Percentiles rank a stretch among this genome's conserved stretches.
Evolutionary conservation across 345 rosid species (phyloP).

Genomic region (Clarkia xantiana): DNA sequence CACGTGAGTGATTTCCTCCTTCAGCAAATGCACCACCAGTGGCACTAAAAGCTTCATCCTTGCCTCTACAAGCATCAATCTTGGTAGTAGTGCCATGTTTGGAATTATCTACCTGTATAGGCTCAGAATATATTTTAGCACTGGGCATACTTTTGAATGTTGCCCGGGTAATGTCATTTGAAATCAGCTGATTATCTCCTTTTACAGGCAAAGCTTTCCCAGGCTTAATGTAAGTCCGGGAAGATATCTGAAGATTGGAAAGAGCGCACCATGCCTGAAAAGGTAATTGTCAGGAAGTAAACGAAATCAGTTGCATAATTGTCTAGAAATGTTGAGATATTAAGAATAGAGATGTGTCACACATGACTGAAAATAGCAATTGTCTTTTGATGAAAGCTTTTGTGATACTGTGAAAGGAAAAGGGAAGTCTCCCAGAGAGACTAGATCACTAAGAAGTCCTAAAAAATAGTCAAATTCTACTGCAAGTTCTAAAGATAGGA

Average conservation of each 20-base stretch:
- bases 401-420: too few relatives aligned
- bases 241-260: conserved; percentile 46
- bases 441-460: too few relatives aligned
- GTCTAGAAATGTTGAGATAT: too few relatives aligned
- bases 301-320: too few relatives aligned
- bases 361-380: too few relatives aligned
- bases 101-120: conserved; percentile 3
- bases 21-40: conserved; percentile 13
- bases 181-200: conserved; percentile 18
- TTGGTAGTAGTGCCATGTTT: conserved; percentile 9
- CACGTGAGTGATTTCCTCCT: conserved; percentile 18
- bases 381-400: too few relatives aligned
- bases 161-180: conserved; percentile 25
- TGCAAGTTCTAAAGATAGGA: too few relatives aligned
- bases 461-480: too few relatives aligned
- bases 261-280: conserved; percentile 80
- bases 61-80: conserved; percentile 20
- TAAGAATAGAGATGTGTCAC: too few relatives aligned
- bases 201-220: conserved; percentile 45
- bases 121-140: conserved; percentile 3
- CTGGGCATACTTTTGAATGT: conserved; percentile 17
- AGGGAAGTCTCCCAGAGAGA: too few relatives aligned
- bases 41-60: conserved; percentile 16
- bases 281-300: not conserved
- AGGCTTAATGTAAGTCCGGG: conserved; percentile 50